phyloP scores from a whole-genome alignment of 2,329 filamentous ascomycete genomes.

The Epichloe typhina region DNA sequence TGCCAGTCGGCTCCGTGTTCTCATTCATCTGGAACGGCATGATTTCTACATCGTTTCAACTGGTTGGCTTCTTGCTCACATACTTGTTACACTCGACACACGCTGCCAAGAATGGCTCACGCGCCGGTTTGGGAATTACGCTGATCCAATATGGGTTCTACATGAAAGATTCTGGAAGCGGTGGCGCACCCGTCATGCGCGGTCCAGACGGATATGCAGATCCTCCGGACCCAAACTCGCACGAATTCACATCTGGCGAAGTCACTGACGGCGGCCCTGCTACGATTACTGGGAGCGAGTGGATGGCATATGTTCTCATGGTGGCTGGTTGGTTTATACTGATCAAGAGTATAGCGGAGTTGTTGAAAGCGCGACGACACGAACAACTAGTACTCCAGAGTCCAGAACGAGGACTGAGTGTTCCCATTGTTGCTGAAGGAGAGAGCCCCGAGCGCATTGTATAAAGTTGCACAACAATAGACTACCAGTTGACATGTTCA shows the following conservation, averaged over 20 bases:
- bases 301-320: slow-evolving; percentile 88
- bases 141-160: slow-evolving; percentile 95
- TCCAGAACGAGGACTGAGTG: slow-evolving; percentile 72
- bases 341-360: slow-evolving; percentile 87
- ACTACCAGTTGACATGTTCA: no score
- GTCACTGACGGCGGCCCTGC: slow-evolving; percentile 39
- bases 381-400: slow-evolving; percentile 89
- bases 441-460: slow-evolving; percentile 69
- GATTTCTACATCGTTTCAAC: slow-evolving; percentile 94
- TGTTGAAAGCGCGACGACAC: slow-evolving; percentile 73
- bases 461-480: slow-evolving; percentile 21
- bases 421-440: slow-evolving; percentile 76
- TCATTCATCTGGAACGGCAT: slow-evolving; percentile 86
- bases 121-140: slow-evolving; percentile 86
- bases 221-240: slow-evolving; percentile 77
- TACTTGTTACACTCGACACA: slow-evolving; percentile 97
- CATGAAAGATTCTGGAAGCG: slow-evolving; percentile 56
- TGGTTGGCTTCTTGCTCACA: slow-evolving; percentile 93
- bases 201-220: slow-evolving; percentile 48
- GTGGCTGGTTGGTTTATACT: slow-evolving; percentile 97
- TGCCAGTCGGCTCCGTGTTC: slow-evolving; percentile 81
- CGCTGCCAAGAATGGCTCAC: slow-evolving; percentile 93
- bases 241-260: slow-evolving; percentile 68
- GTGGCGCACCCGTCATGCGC: slow-evolving; percentile 30
- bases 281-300: slow-evolving; percentile 63